Evolutionary conservation across 2,329 filamentous ascomycete genomes (phyloP).

Genomic region (Aspergillus puulaauensis): DNA sequence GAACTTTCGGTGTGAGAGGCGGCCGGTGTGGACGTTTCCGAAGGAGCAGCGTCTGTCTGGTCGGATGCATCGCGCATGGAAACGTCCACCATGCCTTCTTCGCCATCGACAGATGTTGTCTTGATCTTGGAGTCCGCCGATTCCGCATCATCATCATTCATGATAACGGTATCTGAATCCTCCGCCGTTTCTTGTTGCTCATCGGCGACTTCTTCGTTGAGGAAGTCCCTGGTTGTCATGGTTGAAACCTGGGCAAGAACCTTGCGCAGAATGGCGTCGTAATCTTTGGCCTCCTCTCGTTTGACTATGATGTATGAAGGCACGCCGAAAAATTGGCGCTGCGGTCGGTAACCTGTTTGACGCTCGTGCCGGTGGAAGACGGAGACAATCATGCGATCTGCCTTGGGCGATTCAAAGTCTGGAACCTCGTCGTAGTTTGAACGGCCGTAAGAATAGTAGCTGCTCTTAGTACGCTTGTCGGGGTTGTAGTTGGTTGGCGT

Average conservation of each 20-base stretch:
- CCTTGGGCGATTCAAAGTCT: slow-evolving; percentile 42
- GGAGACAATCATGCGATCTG: slow-evolving; percentile 48
- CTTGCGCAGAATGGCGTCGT: slow-evolving; percentile 76
- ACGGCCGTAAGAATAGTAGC: slow-evolving; percentile 29
- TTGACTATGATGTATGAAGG: slow-evolving; percentile 70
- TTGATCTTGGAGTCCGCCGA: slow-evolving; percentile 70
- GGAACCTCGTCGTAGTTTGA: slow-evolving; percentile 42
- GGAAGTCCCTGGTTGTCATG: slow-evolving; percentile 69
- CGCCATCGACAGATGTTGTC: slow-evolving; percentile 77
- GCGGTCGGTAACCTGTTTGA: slow-evolving; percentile 24
- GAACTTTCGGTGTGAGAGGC: slow-evolving; percentile 48
- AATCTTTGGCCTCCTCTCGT: slow-evolving; percentile 66
- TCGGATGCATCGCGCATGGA: slow-evolving; percentile 69
- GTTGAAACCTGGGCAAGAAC: slow-evolving; percentile 73
- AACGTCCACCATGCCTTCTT: slow-evolving; percentile 88
- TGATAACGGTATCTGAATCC: slow-evolving; percentile 69
- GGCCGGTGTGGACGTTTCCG: slow-evolving; percentile 17
- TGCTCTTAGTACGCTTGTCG: slow-evolving; percentile 48
- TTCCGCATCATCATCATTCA: slow-evolving; percentile 61
- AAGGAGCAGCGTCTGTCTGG: slow-evolving; percentile 16
- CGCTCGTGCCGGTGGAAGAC: slow-evolving; percentile 46
- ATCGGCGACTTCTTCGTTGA: slow-evolving; percentile 52
- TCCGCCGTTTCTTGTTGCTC: slow-evolving; percentile 54
- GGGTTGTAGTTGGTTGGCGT: slow-evolving; percentile 75
- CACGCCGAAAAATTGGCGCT: slow-evolving; percentile 40